These are phyloP conservation scores for Kernera saxatilis DNA, from an alignment of 345 rosid species.

Conservation along the genomic window DNA sequence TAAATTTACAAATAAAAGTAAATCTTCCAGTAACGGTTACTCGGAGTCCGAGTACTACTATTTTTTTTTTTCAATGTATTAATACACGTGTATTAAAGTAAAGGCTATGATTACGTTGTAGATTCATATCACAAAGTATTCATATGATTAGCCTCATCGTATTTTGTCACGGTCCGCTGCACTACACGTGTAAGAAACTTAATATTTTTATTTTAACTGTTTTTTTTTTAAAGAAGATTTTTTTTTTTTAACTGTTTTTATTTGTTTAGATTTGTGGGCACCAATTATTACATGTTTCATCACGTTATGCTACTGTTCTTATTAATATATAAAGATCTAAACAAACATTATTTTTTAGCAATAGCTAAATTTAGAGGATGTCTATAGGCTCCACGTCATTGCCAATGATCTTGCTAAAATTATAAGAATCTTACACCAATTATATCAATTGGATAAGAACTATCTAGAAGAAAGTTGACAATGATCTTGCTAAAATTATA, in stretches of 20 bases:
- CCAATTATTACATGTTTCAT: slow-evolving; percentile 14
- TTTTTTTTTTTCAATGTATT: neutral
- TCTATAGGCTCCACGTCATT: neutral
- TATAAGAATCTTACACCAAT: slow-evolving; percentile 5
- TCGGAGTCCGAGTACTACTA: neutral
- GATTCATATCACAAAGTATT: neutral
- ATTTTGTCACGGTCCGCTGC: neutral
- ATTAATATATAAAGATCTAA: neutral
- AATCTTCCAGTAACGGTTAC: neutral
- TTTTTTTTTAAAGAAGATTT: too few species aligned
- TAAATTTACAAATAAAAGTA: neutral
- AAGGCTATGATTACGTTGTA: neutral
- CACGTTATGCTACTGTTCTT: slow-evolving; percentile 7
- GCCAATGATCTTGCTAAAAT: neutral
- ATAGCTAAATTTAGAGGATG: slow-evolving; percentile 4
- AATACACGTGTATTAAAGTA: neutral
- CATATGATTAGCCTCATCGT: slow-evolving; percentile 4
- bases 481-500: neutral
- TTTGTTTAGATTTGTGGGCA: neutral
- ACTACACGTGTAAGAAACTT: neutral
- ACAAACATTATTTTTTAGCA: slow-evolving; percentile 25
- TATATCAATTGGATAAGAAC: neutral
- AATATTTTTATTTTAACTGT: neutral
- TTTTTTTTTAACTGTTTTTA: too few species aligned
- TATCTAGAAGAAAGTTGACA: neutral